Base-by-base conservation (phyloP, 2,329 filamentous ascomycete genomes). In the Rutstroemia sp. region DNA sequence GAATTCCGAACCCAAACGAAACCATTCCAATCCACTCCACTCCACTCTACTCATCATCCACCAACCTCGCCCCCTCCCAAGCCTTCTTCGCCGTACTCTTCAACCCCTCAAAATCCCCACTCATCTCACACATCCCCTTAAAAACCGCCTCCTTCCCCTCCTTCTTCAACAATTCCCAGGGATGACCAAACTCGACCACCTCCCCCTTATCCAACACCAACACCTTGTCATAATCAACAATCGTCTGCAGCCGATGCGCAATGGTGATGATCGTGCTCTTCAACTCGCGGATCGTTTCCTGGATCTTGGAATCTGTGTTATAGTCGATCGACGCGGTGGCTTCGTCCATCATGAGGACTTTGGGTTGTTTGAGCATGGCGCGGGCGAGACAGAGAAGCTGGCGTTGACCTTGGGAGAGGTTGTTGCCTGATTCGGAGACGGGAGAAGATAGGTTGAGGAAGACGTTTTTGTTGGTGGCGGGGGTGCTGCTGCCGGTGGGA, bases 271-370 rank as follows among this genome's bases (percentile, higher is more conserved):
- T 96, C 0, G 94, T 99, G 71, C 91, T 90, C 62, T 85, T 87
- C 65, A 97, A 81, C 71, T 96, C 88, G n/a, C 91, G 87, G 59
- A 99, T 92, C 0, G 94, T 97, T 66, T 90, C 90, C 73, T 99
- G 94, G 64, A 99, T 97, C 75, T 96, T 96, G 50, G 86, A 80
- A 67, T 99, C 94, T 2, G 94, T 99, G 5, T 86, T 87, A 72
- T 97, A 97, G 74, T 99, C 94, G 67, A 99, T 97, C 0, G 90
- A 95, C 0, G 94, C 94, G 0, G 94, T 99, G 0, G 94, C 94
- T 76, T 99, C 94, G 72, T 99, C 94, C 94, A 99, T 97, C 68
- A 99, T 87, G n/a, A 99, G 78, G 1, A 99, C 91, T 62, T 88
- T 92, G 0, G 94, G 92, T 37, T 83, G 82, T 73, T 95, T 96